Conservation (phyloP, 306 rosid genomes). For the Inga laurina region DNA sequence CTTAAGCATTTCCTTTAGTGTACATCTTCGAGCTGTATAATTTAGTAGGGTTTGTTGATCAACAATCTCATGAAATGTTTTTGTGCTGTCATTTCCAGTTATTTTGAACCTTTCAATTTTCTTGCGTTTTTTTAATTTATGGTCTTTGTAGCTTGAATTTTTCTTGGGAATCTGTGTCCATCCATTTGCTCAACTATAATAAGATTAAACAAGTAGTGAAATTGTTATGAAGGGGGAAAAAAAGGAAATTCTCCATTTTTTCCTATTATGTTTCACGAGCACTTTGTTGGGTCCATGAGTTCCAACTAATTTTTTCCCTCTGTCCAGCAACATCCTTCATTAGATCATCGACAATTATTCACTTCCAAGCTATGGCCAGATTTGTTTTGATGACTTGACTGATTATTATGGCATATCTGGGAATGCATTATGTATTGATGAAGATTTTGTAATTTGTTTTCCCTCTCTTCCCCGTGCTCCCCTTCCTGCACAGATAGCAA, state of each 20-base stretch:
- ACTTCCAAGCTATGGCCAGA: not conserved
- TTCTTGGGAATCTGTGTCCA: not conserved
- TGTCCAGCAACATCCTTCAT: not conserved
- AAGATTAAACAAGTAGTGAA: not conserved
- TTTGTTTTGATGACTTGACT: not conserved
- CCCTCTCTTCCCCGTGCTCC: too few species aligned
- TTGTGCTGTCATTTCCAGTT: not conserved
- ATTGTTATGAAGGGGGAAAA: not conserved
- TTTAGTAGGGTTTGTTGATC: not conserved
- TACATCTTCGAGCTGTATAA: slow-evolving; percentile 7
- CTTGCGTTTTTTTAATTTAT: not conserved
- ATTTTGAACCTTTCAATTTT: not conserved
- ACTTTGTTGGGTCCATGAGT: not conserved
- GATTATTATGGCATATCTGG: not conserved
- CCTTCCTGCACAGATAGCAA: too few species aligned
- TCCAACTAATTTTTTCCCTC: not conserved
- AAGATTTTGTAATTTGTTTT: not conserved
- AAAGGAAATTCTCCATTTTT: slow-evolving; percentile 3
- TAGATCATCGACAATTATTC: not conserved
- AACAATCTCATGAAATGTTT: not conserved
- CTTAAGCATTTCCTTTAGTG: not conserved
- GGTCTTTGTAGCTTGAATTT: slow-evolving; percentile 1
- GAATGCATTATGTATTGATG: not conserved
- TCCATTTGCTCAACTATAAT: not conserved
- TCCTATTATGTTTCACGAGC: not conserved